Conservation (phyloP, 495 filamentous ascomycete species). For the Rostrohypoxylon terebratum region DNA sequence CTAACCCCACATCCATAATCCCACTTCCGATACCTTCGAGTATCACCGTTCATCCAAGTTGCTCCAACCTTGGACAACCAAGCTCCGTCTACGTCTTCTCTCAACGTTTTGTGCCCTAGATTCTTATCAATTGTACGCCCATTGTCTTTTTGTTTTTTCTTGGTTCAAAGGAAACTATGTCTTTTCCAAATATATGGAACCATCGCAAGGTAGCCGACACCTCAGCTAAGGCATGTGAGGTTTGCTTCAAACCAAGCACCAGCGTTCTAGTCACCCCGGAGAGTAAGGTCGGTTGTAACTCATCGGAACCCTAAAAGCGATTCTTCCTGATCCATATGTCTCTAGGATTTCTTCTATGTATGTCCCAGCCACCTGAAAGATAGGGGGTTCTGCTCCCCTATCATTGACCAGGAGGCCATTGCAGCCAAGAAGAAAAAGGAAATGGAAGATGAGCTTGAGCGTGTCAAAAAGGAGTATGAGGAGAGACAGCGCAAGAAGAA, state of each 20-base stretch:
- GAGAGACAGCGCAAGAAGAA: conserved; percentile 77
- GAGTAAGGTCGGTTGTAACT: conserved; percentile 74
- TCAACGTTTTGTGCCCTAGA: background rate
- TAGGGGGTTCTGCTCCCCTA: conserved; percentile 80
- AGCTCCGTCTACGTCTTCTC: conserved; percentile 4
- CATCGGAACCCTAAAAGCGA: conserved; percentile 7
- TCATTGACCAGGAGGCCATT: conserved; percentile 79
- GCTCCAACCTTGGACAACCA: conserved; percentile 15
- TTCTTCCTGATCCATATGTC: conserved; percentile 36
- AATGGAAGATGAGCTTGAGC: conserved; percentile 75
- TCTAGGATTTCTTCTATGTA: conserved; percentile 92
- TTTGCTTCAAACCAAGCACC: conserved; percentile 90
- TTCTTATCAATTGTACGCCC: background rate
- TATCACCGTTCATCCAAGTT: background rate
- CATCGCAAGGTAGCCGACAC: conserved; percentile 90
- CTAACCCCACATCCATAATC: conserved; percentile 22
- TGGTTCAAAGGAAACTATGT: conserved; percentile 43
- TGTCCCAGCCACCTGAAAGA: conserved; percentile 89
- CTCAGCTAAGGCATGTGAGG: conserved; percentile 81
- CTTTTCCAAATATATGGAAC: conserved; percentile 85
- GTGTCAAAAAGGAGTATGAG: conserved; percentile 83
- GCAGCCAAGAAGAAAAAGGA: conserved; percentile 77
- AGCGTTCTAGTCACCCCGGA: conserved; percentile 91
- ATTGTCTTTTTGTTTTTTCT: background rate
- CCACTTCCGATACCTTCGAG: background rate